A percentile compares a stretch with the other conserved stretches of the same genome.
Conservation (phyloP, 164 flowering plant species). For the Kingdonia uniflora region DNA sequence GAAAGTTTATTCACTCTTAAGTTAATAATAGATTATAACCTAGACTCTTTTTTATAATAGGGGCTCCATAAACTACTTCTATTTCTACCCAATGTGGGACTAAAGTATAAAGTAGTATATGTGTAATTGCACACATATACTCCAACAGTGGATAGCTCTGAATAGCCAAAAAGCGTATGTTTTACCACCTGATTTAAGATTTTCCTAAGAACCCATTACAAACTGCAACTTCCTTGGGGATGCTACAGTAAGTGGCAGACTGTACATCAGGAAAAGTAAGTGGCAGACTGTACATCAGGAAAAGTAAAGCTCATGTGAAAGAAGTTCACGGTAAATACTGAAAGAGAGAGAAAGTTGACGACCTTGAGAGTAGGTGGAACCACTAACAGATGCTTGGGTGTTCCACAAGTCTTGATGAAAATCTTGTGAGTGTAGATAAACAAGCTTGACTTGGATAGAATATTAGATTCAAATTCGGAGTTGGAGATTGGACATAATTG, state of each 20-base stretch:
- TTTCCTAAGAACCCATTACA: constrained; percentile 34
- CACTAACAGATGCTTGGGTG: constrained; percentile 81
- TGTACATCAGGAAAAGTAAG: too few relatives aligned
- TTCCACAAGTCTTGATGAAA: constrained; percentile 93
- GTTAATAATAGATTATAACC: too few relatives aligned
- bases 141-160: constrained; percentile 26
- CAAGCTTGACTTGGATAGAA: constrained; percentile 82
- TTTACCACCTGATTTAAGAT: constrained; percentile 47
- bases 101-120: too few relatives aligned
- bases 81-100: too few relatives aligned
- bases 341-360: constrained; percentile 42
- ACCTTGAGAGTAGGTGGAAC: constrained; percentile 44
- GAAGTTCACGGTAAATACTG: constrained; percentile 44
- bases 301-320: constrained; percentile 79
- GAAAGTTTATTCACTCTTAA: too few relatives aligned
- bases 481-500: constrained; percentile 82
- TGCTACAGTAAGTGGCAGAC: constrained; percentile 71
- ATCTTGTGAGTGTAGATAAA: constrained; percentile 81
- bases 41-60: too few relatives aligned
- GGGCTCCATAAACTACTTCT: too few relatives aligned
- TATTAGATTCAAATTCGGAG: constrained; percentile 65
- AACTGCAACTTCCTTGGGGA: constrained; percentile 58
- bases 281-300: constrained; percentile 68
- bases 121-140: too few relatives aligned
- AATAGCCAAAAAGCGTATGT: constrained; percentile 47